Conservation (phyloP, 2,329 filamentous ascomycete genomes). For the Lecanicillium sp. region DNA sequence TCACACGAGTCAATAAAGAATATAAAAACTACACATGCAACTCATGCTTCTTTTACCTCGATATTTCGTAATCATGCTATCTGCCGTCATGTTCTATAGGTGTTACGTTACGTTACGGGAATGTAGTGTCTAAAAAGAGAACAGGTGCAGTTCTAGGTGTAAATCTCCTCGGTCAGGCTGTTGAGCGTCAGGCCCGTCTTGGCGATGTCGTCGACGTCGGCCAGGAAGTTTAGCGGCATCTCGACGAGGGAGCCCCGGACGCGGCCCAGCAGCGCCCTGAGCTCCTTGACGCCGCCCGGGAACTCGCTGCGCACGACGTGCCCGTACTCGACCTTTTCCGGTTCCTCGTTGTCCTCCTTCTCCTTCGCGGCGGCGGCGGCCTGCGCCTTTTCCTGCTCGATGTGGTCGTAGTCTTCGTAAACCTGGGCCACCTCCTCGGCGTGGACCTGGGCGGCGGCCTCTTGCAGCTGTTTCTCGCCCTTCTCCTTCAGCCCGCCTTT, state of each 20-base stretch:
- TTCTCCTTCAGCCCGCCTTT: not conserved
- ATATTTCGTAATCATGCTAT: not conserved
- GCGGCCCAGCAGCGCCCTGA: conserved; percentile 62
- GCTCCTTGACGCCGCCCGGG: conserved; percentile 61
- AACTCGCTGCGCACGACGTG: conserved; percentile 82
- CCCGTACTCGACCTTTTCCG: conserved; percentile 67
- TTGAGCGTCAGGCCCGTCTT: conserved; percentile 72
- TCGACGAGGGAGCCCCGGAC: conserved; percentile 71
- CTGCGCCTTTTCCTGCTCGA: not conserved
- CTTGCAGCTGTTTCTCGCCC: not conserved
- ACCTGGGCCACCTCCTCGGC: conserved; percentile 35
- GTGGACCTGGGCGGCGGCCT: conserved; percentile 33
- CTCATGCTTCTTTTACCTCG: not conserved
- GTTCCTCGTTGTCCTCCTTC: conserved; percentile 34
- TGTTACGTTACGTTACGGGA: too few relatives aligned
- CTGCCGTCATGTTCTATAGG: too few relatives aligned
- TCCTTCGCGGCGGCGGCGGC: conserved; percentile 25
- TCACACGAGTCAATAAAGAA: conserved; percentile 1
- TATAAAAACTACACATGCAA: not conserved
- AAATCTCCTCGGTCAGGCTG: conserved; percentile 64
- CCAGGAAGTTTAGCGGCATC: conserved; percentile 86
- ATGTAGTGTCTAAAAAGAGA: too few relatives aligned
- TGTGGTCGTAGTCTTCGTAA: conserved; percentile 46
- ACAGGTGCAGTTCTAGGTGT: conserved; percentile 43
- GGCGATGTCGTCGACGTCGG: conserved; percentile 76